These are phyloP conservation scores for Termitomyces sp. DNA, from an alignment of 768 basidiomycete genomes.

Conservation along the genomic window DNA sequence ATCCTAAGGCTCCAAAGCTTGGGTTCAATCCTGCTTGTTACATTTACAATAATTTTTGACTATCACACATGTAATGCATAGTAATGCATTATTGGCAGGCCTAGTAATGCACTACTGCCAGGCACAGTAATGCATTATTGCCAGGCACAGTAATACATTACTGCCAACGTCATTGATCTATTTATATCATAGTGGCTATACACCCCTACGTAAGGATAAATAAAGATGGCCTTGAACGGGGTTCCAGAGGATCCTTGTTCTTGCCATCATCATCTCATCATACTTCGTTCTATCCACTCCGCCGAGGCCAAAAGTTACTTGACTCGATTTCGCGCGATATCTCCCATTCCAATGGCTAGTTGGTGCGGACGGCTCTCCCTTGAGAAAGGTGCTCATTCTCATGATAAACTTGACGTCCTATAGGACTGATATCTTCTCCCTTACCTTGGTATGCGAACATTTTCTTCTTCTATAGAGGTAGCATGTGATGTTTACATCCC, in stretches of 20 bases:
- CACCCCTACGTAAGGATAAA: not conserved
- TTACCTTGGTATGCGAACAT: conserved; percentile 28
- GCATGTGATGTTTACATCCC: not conserved
- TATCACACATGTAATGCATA: too few relatives aligned
- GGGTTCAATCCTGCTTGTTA: too few relatives aligned
- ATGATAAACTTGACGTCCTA: not conserved
- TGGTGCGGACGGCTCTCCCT: conserved; percentile 4
- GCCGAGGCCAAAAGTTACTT: not conserved
- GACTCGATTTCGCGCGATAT: not conserved
- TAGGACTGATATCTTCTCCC: conserved; percentile 40
- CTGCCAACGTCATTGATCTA: conserved; percentile 2
- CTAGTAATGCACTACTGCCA: too few relatives aligned
- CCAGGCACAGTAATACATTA: too few relatives aligned
- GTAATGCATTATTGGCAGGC: too few relatives aligned
- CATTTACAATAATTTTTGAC: too few relatives aligned
- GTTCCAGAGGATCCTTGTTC: not conserved
- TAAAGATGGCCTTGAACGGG: not conserved
- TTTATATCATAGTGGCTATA: conserved; percentile 1
- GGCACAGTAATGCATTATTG: too few relatives aligned
- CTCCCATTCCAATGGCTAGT: conserved; percentile 6
- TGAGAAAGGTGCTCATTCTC: not conserved
- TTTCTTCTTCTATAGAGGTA: conserved; percentile 9
- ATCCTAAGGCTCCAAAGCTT: too few relatives aligned
- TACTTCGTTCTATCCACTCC: not conserved
- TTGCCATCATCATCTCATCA: not conserved